Evolutionary conservation across 129 eudicot genomes (phyloP).

Genomic region (Erigeron canadensis): DNA sequence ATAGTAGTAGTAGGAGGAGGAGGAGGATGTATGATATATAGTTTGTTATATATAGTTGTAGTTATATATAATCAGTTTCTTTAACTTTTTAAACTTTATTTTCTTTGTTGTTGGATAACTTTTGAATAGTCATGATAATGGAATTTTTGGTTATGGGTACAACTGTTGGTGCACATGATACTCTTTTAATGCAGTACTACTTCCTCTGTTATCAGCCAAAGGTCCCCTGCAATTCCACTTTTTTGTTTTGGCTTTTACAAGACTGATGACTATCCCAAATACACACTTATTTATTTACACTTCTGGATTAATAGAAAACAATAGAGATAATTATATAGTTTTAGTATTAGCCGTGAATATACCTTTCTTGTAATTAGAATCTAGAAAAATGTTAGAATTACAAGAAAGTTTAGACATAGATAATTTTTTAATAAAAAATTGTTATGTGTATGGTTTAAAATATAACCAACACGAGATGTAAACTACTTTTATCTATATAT

Average conservation of each 20-base stretch:
- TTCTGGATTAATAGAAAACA: constrained; percentile 9
- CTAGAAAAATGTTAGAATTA: too few relatives aligned
- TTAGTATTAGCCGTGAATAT: too few relatives aligned
- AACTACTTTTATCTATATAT: too few relatives aligned
- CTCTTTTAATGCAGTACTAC: constrained; percentile 25
- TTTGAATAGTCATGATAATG: constrained; percentile 20
- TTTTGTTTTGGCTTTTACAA: constrained; percentile 29
- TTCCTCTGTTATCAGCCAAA: constrained; percentile 29
- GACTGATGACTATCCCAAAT: neutral
- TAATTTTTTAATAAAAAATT: too few relatives aligned
- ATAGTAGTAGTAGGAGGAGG: constrained; percentile 18
- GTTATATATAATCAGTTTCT: constrained; percentile 35
- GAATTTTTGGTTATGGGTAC: constrained; percentile 30
- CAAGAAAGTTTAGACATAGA: too few relatives aligned
- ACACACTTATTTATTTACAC: constrained; percentile 1
- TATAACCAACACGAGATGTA: too few relatives aligned
- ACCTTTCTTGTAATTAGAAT: too few relatives aligned
- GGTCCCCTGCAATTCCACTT: constrained; percentile 33
- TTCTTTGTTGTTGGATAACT: constrained; percentile 29
- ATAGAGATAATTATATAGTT: too few relatives aligned
- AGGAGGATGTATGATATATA: constrained; percentile 36
- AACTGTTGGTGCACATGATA: constrained; percentile 35
- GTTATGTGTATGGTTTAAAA: too few relatives aligned
- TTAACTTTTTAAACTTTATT: constrained; percentile 35
- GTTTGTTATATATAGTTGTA: constrained; percentile 48